Evolutionary conservation across 2,329 filamentous ascomycete genomes (phyloP).

Genomic region (Fusarium solani-melongenae): DNA sequence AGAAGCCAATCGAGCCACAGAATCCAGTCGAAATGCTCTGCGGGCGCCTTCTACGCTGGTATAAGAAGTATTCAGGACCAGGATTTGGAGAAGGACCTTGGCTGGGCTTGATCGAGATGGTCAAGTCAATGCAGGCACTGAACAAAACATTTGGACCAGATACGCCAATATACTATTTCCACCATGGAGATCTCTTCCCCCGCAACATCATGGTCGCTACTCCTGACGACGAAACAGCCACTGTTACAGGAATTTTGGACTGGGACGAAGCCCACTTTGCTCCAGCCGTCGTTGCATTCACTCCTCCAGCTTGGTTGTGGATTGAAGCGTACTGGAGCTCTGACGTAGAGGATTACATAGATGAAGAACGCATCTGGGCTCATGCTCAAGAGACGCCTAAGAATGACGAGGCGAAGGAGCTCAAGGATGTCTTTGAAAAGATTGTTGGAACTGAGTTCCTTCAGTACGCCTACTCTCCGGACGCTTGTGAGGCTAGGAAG

Average conservation of each 20-base stretch:
- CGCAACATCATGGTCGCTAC: not conserved
- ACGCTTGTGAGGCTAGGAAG: not conserved
- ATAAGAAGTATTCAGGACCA: not conserved
- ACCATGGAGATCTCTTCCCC: not conserved
- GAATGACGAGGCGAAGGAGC: not conserved
- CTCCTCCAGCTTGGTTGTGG: not conserved
- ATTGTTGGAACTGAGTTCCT: not conserved
- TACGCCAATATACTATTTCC: not conserved
- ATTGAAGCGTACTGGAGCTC: not conserved
- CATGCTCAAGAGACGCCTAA: not conserved
- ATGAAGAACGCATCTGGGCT: not conserved
- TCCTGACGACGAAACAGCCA: not conserved
- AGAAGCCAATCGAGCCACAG: not conserved
- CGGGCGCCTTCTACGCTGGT: not conserved
- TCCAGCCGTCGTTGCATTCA: not conserved
- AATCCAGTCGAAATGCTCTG: not conserved
- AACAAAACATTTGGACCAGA: not conserved
- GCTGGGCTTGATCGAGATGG: not conserved
- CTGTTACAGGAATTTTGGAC: not conserved
- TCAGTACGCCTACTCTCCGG: not conserved
- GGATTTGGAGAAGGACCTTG: not conserved
- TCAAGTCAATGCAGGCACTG: not conserved
- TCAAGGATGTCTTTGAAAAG: not conserved
- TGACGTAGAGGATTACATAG: not conserved
- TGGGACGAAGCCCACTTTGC: not conserved